Evolutionary conservation across 2,329 filamentous ascomycete species (phyloP).

Genomic region (Leptographium radiaticola): DNA sequence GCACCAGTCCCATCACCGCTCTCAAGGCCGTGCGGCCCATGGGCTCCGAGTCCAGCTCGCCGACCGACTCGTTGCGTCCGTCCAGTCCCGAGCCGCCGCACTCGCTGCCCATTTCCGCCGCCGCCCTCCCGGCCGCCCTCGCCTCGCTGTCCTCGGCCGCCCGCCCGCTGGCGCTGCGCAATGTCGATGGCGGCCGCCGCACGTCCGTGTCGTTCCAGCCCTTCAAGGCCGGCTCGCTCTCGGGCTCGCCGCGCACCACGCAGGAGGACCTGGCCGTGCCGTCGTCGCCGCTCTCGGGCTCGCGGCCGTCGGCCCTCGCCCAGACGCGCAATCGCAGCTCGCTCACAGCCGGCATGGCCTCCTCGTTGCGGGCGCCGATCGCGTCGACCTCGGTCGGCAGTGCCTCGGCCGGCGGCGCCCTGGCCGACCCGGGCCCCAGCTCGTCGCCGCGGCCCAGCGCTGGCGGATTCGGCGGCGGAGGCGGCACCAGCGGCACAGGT

Average conservation of each 20-base stretch:
- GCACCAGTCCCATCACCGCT: constrained; percentile 76
- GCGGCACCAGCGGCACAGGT: too few relatives aligned
- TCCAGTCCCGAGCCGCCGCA: constrained; percentile 27
- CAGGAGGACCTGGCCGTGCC: constrained; percentile 37
- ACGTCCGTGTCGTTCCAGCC: constrained; percentile 86
- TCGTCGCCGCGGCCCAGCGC: constrained; percentile 59
- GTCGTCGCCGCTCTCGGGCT: constrained; percentile 36
- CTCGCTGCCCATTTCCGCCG: constrained; percentile 37
- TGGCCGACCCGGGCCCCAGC: constrained; percentile 46
- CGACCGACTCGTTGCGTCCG: constrained; percentile 34
- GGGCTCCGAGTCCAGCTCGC: constrained; percentile 50
- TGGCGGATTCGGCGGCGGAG: too few relatives aligned
- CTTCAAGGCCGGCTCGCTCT: constrained; percentile 93
- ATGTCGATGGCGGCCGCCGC: constrained; percentile 46
- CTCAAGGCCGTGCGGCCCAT: constrained; percentile 54
- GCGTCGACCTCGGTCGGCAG: constrained; percentile 24
- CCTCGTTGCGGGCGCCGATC: constrained; percentile 55
- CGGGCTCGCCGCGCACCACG: constrained; percentile 57
- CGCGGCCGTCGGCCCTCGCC: constrained; percentile 34
- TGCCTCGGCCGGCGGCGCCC: neutral
- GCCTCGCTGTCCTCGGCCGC: constrained; percentile 9
- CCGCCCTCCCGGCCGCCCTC: neutral
- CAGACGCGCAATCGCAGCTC: constrained; percentile 59
- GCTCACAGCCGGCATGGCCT: constrained; percentile 61
- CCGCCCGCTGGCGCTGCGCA: constrained; percentile 24